A percentile compares a stretch with the other conserved stretches of the same genome.
phyloP scores from a whole-genome alignment of 2,329 filamentous ascomycete genomes.

The Aspergillus tubingensis region DNA sequence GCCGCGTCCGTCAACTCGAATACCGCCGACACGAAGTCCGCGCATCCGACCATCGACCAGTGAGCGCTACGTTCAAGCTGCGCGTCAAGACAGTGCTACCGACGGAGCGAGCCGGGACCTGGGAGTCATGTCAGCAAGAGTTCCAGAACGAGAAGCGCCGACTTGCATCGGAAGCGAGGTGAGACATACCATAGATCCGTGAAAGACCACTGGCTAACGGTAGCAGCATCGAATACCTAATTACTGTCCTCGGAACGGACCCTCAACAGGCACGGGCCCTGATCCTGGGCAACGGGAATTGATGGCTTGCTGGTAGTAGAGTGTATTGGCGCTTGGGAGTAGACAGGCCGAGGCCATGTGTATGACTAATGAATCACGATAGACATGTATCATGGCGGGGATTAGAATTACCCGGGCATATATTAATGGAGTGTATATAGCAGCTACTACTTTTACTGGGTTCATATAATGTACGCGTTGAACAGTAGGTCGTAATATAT shows the following conservation, averaged over 20 bases:
- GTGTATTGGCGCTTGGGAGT: not conserved
- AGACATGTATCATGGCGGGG: conserved; percentile 34
- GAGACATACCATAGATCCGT: conserved; percentile 2
- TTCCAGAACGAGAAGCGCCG: conserved; percentile 72
- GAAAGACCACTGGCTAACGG: conserved; percentile 10
- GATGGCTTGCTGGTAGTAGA: conserved; percentile 14
- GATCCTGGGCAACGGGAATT: conserved; percentile 32
- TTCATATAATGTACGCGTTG: not conserved
- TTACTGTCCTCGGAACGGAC: conserved; percentile 61
- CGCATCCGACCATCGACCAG: conserved; percentile 89
- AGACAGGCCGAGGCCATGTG: conserved; percentile 20
- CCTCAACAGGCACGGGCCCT: conserved; percentile 55
- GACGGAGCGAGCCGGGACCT: conserved; percentile 64
- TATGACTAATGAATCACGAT: conserved; percentile 44
- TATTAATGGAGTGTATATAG: conserved; percentile 1
- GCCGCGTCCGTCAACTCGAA: conserved; percentile 81
- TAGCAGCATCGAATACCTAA: conserved; percentile 63
- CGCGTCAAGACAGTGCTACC: conserved; percentile 79
- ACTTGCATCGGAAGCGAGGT: conserved; percentile 76
- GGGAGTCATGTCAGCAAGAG: conserved; percentile 72
- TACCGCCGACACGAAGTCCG: conserved; percentile 87
- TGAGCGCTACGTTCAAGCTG: conserved; percentile 80
- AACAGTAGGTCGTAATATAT: not conserved
- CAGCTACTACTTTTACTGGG: not conserved
- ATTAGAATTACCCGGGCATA: not conserved